Evolutionary conservation across 2,329 filamentous ascomycete species (phyloP).

Genomic region (Aspergillaceae sp.): DNA sequence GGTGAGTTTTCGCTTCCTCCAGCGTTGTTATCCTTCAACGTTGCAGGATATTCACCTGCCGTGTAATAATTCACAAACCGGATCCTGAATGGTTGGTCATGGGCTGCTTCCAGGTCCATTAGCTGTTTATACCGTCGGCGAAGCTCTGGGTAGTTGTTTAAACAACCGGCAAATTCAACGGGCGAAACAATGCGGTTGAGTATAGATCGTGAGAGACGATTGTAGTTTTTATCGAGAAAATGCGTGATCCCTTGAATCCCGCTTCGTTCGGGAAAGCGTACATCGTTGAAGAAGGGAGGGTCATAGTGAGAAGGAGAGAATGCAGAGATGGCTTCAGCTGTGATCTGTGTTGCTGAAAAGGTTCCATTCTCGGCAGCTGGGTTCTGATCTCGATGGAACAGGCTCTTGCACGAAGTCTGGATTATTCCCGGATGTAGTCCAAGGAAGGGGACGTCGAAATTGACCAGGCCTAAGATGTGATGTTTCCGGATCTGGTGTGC

Average conservation of each 20-base stretch:
- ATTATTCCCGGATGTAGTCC: constrained; percentile 85
- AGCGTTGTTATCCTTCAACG: constrained; percentile 21
- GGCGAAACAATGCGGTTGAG: constrained; percentile 69
- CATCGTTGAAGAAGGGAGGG: constrained; percentile 66
- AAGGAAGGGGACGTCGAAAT: constrained; percentile 77
- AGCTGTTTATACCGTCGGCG: constrained; percentile 61
- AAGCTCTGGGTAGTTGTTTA: constrained; percentile 67
- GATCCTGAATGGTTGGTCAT: constrained; percentile 41
- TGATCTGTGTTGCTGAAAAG: constrained; percentile 10
- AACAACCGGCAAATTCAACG: constrained; percentile 70
- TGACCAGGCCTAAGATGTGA: constrained; percentile 68
- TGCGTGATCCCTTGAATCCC: constrained; percentile 56
- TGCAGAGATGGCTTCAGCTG: constrained; percentile 12
- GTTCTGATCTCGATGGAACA: not conserved
- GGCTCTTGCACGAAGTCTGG: constrained; percentile 40
- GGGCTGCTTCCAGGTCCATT: constrained; percentile 62
- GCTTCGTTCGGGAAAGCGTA: constrained; percentile 59
- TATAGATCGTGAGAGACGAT: constrained; percentile 61
- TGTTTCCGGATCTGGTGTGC: constrained; percentile 42
- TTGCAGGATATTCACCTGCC: constrained; percentile 42
- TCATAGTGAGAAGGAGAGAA: constrained; percentile 58
- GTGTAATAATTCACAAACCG: constrained; percentile 89
- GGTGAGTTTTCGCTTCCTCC: constrained; percentile 9
- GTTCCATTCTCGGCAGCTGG: constrained; percentile 10
- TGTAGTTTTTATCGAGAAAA: constrained; percentile 73